Base-by-base conservation (phyloP, 768 basidiomycete species). In the Royoungia palumana region DNA sequence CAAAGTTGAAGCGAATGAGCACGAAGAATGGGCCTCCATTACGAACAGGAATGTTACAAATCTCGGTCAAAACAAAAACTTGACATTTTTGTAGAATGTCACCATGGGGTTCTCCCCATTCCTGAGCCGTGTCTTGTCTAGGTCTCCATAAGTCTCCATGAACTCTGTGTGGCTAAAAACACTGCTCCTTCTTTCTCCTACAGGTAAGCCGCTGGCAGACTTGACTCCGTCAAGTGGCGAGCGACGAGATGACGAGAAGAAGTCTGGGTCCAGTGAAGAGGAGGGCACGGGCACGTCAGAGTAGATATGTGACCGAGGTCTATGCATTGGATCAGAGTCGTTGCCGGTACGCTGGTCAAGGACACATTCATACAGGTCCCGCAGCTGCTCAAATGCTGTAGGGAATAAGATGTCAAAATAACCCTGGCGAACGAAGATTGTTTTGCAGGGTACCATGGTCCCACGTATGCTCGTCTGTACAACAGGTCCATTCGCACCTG, bases 381-480 rank as follows among this genome's bases (percentile, higher is more conserved):
- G 75, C 46, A 98, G 75, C 19, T 76, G 78, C 44, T 79, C 80
- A 55, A 97, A 97, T 64, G 90, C 74, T 12, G 95, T 98, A 10
- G 96, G 96, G 73, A 99, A 99, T 74, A 99, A 91, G 52, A 98
- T 98, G 67, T 99, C 96, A 67, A 99, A 99, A 72, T 85, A 94
- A 8, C 96, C 96, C 61, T 89, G 95, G 59, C 84, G 85, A 50
- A 99, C 96, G 58, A 95, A 82, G 48, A 96, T 77, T 13, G 90
- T 97, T 54, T 84, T 76, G 60, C 91, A 94, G 5, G 96, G 89
- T 2, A 98, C 86, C 61, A 89, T 94, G 40, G 79, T 78, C 51
- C 87, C 87, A 38, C 80, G 82, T 63, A 88, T 85, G 44, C 92
- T 81, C 21, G 96, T 97, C 71, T 99, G 96, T 20, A 98, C 96